A percentile compares a stretch with the other conserved stretches of the same genome.
Evolutionary conservation across 2,329 filamentous ascomycete genomes (phyloP).

Genomic region (Ophiostoma quercus): DNA sequence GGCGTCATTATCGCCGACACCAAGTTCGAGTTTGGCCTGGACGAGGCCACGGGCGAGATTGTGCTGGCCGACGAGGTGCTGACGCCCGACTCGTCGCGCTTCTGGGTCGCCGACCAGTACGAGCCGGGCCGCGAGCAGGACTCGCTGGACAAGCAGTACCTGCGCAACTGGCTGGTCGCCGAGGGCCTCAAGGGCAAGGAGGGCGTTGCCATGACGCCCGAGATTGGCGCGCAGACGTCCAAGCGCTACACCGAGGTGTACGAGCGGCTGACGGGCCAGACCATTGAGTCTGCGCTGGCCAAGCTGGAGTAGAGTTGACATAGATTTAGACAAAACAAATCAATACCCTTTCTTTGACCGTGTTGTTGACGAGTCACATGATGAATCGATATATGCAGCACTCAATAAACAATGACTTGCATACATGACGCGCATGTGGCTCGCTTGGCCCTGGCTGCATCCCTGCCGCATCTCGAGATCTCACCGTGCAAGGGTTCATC

Average conservation of each 20-base stretch:
- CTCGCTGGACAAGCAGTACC: conserved; percentile 82
- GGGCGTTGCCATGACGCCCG: conserved; percentile 65
- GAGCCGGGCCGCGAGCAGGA: conserved; percentile 68
- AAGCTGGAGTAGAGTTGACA: conserved; percentile 24
- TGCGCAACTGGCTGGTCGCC: conserved; percentile 74
- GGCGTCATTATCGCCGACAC: conserved; percentile 69
- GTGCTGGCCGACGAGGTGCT: conserved; percentile 80
- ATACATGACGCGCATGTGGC: conserved; percentile 15
- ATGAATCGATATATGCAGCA: background rate
- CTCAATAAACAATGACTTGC: background rate
- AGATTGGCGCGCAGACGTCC: conserved; percentile 63
- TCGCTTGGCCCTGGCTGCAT: background rate
- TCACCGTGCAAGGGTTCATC: background rate
- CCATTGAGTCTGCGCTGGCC: conserved; percentile 36
- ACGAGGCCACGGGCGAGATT: conserved; percentile 59
- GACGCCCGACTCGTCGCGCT: conserved; percentile 76
- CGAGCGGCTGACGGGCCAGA: conserved; percentile 59
- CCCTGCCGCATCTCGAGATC: background rate
- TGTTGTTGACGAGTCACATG: background rate
- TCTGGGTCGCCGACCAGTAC: conserved; percentile 75
- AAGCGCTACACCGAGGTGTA: conserved; percentile 73
- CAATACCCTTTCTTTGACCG: background rate
- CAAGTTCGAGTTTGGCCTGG: conserved; percentile 62
- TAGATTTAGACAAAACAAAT: background rate
- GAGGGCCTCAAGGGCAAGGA: conserved; percentile 71